Conservation (phyloP, 768 basidiomycete species). For the Suillus spraguei region DNA sequence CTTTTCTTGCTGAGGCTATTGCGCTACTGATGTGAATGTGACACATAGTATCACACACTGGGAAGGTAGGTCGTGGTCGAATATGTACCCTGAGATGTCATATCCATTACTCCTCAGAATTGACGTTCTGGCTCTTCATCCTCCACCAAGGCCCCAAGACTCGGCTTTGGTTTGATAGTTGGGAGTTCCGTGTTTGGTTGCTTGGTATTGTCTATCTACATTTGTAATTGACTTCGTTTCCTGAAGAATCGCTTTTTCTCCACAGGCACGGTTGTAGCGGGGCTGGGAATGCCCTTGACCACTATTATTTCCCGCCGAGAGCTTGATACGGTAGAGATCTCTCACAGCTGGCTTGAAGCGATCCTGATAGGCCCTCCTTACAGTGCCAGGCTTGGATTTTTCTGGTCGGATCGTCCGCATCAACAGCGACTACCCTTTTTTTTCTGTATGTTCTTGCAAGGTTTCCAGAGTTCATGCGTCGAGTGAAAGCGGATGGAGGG, state of each 20-base stretch:
- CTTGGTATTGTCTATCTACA: conserved; percentile 44
- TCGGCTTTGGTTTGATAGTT: conserved; percentile 78
- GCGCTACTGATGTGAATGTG: conserved; percentile 11
- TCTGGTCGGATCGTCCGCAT: conserved; percentile 66
- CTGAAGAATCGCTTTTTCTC: conserved; percentile 18
- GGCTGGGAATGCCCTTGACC: conserved; percentile 75
- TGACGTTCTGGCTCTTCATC: conserved; percentile 83
- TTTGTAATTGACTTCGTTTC: conserved; percentile 10
- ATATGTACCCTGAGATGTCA: background rate
- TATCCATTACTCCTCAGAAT: conserved; percentile 44
- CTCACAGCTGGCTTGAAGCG: conserved; percentile 8
- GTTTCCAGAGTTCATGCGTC: conserved; percentile 71
- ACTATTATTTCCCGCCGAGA: conserved; percentile 59
- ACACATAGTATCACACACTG: conserved; percentile 69
- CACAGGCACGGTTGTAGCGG: conserved; percentile 61
- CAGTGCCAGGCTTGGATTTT: conserved; percentile 79
- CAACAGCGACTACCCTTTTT: conserved; percentile 64
- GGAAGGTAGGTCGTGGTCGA: conserved; percentile 53
- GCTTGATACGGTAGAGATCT: conserved; percentile 52
- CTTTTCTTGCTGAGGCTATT: conserved; percentile 12
- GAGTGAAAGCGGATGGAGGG: conserved; percentile 74
- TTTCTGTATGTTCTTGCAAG: conserved; percentile 73
- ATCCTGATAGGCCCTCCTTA: conserved; percentile 16
- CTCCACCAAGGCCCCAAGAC: conserved; percentile 73
- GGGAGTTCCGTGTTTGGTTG: conserved; percentile 77